A percentile compares a stretch with the other conserved stretches of the same genome.
These are phyloP conservation scores for Remersonia thermophila DNA, from an alignment of 2,329 filamentous ascomycete species.

Conservation along the genomic window DNA sequence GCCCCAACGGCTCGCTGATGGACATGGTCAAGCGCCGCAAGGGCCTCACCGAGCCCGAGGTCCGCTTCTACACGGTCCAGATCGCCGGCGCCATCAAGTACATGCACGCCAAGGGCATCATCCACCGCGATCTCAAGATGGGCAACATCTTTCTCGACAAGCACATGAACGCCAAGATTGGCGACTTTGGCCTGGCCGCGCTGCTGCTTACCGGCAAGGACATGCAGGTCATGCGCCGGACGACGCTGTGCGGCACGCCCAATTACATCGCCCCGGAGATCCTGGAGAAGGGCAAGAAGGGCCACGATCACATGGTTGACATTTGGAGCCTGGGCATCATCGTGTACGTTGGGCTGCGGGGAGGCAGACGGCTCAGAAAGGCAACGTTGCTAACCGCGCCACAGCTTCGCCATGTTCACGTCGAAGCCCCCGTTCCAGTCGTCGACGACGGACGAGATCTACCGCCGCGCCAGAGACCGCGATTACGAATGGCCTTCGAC, in stretches of 20 bases:
- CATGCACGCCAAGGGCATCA: constrained; percentile 89
- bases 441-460: constrained; percentile 75
- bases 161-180: constrained; percentile 95
- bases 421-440: constrained; percentile 96
- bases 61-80: constrained; percentile 86
- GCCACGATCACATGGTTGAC: constrained; percentile 95
- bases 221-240: constrained; percentile 70
- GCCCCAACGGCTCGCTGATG: constrained; percentile 90
- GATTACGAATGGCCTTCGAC: constrained; percentile 70
- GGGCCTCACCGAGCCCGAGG: constrained; percentile 84
- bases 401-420: constrained; percentile 85
- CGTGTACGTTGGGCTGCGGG: constrained; percentile 46
- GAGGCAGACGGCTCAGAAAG: neutral
- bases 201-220: constrained; percentile 85
- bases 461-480: constrained; percentile 54
- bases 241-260: constrained; percentile 89
- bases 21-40: constrained; percentile 93
- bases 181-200: constrained; percentile 91
- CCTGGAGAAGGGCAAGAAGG: constrained; percentile 82
- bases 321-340: constrained; percentile 98
- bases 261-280: constrained; percentile 99
- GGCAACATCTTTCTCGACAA: constrained; percentile 93
- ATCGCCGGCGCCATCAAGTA: constrained; percentile 97
- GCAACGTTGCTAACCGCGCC: constrained; percentile 12
- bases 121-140: constrained; percentile 94